These are phyloP conservation scores for Ophiocytium majus DNA, from an alignment of 352 stramenopile genomes.

Conservation along the genomic window DNA sequence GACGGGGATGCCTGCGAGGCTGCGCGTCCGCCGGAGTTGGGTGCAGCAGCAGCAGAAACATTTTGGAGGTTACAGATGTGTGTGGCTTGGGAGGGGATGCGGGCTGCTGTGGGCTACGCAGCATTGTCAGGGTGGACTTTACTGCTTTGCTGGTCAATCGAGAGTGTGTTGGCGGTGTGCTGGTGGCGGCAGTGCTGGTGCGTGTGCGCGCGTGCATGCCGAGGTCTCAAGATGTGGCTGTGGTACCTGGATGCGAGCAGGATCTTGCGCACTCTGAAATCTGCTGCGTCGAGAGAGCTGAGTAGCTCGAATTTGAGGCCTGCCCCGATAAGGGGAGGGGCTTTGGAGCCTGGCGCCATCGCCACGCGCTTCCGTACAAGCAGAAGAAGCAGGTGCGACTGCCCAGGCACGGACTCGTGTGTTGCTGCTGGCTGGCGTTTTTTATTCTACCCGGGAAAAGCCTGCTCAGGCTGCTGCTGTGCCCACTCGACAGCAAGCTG, in stretches of 20 bases:
- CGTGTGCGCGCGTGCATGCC: not conserved
- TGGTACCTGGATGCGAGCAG: constrained; percentile 37
- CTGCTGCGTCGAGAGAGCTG: constrained; percentile 17
- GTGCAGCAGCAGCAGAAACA: not conserved
- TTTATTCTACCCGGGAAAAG: too few species aligned
- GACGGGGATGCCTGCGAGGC: constrained; percentile 32
- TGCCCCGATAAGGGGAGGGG: constrained; percentile 35
- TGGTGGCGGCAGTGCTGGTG: not conserved
- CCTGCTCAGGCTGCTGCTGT: too few species aligned
- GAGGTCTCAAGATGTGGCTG: not conserved
- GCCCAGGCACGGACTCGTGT: too few species aligned
- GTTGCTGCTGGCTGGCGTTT: too few species aligned
- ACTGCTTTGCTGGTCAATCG: not conserved
- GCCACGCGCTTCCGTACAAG: too few species aligned
- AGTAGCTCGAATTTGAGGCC: constrained; percentile 38
- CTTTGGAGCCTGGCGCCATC: too few species aligned
- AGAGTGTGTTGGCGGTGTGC: not conserved
- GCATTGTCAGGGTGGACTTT: not conserved
- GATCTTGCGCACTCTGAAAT: constrained; percentile 50
- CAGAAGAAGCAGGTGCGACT: too few species aligned
- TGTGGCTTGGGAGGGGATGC: not conserved
- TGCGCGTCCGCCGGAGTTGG: not conserved
- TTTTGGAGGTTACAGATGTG: too few species aligned
- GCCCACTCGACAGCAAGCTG: too few species aligned
- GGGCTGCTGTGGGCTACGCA: not conserved